Evolutionary conservation across 208 protist genomes (phyloP).

Genomic region (Trypanosoma caninum): DNA sequence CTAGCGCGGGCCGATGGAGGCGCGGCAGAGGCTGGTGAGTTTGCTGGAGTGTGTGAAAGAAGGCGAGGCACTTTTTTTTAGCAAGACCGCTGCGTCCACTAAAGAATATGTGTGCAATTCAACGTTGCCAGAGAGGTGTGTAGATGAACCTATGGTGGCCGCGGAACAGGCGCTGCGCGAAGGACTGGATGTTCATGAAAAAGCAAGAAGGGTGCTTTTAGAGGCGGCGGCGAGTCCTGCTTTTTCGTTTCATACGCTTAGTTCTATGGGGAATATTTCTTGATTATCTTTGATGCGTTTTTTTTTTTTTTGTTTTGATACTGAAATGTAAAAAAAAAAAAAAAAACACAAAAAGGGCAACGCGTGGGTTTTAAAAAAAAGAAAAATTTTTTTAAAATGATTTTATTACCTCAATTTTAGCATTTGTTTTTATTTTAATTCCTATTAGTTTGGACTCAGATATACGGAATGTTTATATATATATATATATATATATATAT

Average conservation of each 20-base stretch:
- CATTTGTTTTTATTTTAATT: no score
- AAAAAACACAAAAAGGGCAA: no score
- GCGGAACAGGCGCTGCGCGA: background rate
- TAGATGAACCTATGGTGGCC: background rate
- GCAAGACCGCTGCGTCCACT: background rate
- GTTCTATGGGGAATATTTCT: no score
- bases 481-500: no score
- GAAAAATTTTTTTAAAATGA: no score
- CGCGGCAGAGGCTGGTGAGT: background rate
- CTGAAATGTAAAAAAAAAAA: no score
- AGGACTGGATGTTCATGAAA: slow-evolving; percentile 4
- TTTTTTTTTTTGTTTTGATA: background rate
- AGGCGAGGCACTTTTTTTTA: slow-evolving; percentile 16
- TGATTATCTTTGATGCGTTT: background rate
- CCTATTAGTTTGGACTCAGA: no score
- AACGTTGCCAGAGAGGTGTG: background rate
- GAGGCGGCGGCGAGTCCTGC: slow-evolving; percentile 1
- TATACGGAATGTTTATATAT: no score
- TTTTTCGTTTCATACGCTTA: slow-evolving; percentile 14
- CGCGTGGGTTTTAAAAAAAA: no score
- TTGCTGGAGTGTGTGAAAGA: slow-evolving; percentile 8
- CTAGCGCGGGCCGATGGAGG: no score
- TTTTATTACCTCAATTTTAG: no score
- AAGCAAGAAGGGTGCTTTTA: background rate
- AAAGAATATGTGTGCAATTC: background rate